Evolutionary conservation across 163 green algal genomes (phyloP).

Genomic region (Scenedesmus sp.): DNA sequence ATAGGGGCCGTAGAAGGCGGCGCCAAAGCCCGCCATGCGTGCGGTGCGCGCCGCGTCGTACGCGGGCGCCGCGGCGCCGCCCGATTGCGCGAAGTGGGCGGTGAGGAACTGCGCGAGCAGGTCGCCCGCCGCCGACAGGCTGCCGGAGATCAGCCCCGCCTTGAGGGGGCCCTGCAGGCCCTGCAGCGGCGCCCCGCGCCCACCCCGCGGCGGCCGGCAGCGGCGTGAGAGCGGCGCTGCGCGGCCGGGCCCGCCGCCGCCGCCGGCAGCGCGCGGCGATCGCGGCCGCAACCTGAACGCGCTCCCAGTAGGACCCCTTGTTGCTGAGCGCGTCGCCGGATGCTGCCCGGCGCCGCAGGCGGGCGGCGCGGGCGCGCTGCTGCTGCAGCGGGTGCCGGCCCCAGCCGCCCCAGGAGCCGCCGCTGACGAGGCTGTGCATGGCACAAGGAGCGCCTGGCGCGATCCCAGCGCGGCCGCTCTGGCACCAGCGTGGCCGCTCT

Average conservation of each 20-base stretch:
- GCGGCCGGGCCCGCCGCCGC: background rate
- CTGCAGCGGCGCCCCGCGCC: constrained; percentile 27
- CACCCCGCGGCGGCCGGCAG: background rate
- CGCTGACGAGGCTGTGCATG: constrained; percentile 21
- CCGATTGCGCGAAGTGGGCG: constrained; percentile 13
- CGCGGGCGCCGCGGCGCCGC: background rate
- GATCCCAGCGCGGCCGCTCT: too few relatives aligned
- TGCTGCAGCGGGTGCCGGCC: constrained; percentile 10
- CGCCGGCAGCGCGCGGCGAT: background rate
- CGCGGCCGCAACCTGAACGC: constrained; percentile 24
- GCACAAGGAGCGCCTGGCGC: too few relatives aligned
- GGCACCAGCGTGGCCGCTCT: too few relatives aligned
- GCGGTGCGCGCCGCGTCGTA: constrained; percentile 63
- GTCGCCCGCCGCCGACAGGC: constrained; percentile 74
- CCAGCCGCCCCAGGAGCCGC: constrained; percentile 20
- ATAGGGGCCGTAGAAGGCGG: constrained; percentile 83
- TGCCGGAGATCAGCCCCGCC: constrained; percentile 73
- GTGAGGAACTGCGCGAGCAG: constrained; percentile 72
- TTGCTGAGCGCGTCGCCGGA: constrained; percentile 29
- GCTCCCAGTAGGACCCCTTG: constrained; percentile 32
- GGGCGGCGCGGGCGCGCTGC: background rate
- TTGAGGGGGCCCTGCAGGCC: constrained; percentile 65
- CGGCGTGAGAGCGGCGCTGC: background rate
- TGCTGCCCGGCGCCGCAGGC: constrained; percentile 10
- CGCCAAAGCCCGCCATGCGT: constrained; percentile 81